Percentiles rank a stretch among this genome's conserved stretches.
Evolutionary conservation across 768 basidiomycete genomes (phyloP).

Genomic region (Trametes meyenii): DNA sequence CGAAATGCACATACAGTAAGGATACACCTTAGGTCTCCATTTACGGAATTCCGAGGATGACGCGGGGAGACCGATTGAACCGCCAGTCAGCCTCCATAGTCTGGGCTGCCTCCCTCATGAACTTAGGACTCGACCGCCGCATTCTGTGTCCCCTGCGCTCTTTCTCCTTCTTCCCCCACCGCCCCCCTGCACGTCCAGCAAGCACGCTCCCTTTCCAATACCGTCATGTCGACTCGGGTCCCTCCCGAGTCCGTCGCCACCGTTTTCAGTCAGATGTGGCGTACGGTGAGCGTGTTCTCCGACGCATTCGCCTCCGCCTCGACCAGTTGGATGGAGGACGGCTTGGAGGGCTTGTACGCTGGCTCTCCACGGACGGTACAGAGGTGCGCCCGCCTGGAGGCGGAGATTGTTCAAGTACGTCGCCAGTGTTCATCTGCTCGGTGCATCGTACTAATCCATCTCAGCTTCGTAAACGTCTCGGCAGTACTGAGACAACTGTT

Average conservation of each 20-base stretch:
- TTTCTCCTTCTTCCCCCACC: neutral
- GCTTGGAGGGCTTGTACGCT: neutral
- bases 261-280: conserved; percentile 2
- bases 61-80: too few species aligned
- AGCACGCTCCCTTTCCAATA: neutral
- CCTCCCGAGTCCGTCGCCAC: neutral
- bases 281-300: conserved; percentile 9
- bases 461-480: conserved; percentile 8
- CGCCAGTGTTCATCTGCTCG: too few species aligned
- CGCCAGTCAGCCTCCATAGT: too few species aligned
- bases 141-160: neutral
- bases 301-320: neutral
- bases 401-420: conserved; percentile 1
- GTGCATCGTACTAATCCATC: neutral
- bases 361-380: neutral
- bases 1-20: too few species aligned
- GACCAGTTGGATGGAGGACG: conserved; percentile 3
- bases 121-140: too few species aligned
- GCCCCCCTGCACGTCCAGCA: neutral
- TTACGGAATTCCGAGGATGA: too few species aligned
- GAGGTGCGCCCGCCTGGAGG: conserved; percentile 9
- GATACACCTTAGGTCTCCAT: too few species aligned
- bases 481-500: neutral
- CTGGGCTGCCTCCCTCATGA: too few species aligned
- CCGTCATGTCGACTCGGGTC: conserved; percentile 1